Conservation (phyloP, 2,329 filamentous ascomycete species). For the Fusarium nanum region DNA sequence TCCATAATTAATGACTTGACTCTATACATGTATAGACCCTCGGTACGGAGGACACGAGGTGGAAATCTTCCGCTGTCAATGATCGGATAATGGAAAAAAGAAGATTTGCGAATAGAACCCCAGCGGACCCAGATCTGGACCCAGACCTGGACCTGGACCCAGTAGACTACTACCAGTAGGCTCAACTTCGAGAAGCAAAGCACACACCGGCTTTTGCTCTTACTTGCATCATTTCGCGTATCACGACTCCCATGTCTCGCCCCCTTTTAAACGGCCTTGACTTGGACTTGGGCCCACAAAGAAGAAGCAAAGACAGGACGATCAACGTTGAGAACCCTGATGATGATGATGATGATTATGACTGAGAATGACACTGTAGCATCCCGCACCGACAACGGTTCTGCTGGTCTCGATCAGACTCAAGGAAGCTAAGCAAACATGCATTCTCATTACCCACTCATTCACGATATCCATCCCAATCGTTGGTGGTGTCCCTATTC, state of each 20-base stretch:
- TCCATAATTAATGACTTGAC: neutral
- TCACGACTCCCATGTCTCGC: constrained; percentile 24
- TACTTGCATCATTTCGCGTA: constrained; percentile 39
- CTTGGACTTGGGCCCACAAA: neutral
- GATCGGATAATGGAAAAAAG: neutral
- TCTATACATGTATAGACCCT: neutral
- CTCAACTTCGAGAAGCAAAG: constrained; percentile 27
- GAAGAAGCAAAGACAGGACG: constrained; percentile 4
- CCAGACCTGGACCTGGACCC: neutral
- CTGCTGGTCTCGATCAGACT: constrained; percentile 7
- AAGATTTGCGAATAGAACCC: constrained; percentile 4
- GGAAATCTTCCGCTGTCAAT: constrained; percentile 19
- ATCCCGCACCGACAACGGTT: constrained; percentile 21
- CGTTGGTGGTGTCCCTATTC: constrained; percentile 17
- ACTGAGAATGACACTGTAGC: constrained; percentile 26
- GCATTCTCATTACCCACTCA: constrained; percentile 10
- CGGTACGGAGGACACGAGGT: neutral
- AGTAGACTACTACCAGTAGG: constrained; percentile 1
- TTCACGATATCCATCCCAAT: constrained; percentile 1
- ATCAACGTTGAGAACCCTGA: constrained; percentile 22
- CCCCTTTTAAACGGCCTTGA: constrained; percentile 30
- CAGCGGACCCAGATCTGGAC: neutral
- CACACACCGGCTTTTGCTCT: constrained; percentile 12
- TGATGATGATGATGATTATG: constrained; percentile 10
- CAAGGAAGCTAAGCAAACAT: constrained; percentile 6